These are phyloP conservation scores for Zanthoxylum bungeanum DNA, from an alignment of 345 rosid species.

Conservation along the genomic window DNA sequence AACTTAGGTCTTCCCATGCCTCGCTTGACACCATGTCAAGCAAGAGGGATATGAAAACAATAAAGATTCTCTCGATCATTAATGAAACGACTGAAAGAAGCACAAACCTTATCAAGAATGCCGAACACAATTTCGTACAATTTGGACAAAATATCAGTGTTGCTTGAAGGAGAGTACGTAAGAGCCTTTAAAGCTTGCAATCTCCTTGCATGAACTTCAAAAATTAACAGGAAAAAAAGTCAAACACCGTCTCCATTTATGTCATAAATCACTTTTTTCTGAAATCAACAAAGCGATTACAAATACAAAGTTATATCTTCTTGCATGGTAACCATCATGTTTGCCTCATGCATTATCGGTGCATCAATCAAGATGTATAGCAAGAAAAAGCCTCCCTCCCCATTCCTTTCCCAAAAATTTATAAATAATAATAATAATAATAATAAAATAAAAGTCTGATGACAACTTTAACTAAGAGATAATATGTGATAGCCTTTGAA, in stretches of 20 bases:
- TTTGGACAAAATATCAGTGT: constrained; percentile 68
- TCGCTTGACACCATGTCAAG: too few relatives aligned
- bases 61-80: neutral
- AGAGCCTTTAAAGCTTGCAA: constrained; percentile 98
- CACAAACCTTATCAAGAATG: constrained; percentile 90
- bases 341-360: neutral
- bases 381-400: neutral
- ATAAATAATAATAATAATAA: too few relatives aligned
- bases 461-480: neutral
- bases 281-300: neutral
- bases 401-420: too few relatives aligned
- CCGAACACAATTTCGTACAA: constrained; percentile 91
- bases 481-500: neutral
- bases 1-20: too few relatives aligned
- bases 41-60: constrained; percentile 3
- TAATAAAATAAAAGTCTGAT: neutral
- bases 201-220: constrained; percentile 91
- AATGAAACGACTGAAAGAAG: constrained; percentile 2
- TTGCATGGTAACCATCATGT: neutral
- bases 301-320: neutral
- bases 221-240: constrained; percentile 22
- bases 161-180: constrained; percentile 84
- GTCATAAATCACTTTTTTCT: neutral
- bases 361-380: constrained; percentile 2
- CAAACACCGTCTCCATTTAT: constrained; percentile 15